Evolutionary conservation across 2,329 filamentous ascomycete species (phyloP), one percentile per base, ranked within the genome.

Genomic region (Fusarium poae): DNA sequence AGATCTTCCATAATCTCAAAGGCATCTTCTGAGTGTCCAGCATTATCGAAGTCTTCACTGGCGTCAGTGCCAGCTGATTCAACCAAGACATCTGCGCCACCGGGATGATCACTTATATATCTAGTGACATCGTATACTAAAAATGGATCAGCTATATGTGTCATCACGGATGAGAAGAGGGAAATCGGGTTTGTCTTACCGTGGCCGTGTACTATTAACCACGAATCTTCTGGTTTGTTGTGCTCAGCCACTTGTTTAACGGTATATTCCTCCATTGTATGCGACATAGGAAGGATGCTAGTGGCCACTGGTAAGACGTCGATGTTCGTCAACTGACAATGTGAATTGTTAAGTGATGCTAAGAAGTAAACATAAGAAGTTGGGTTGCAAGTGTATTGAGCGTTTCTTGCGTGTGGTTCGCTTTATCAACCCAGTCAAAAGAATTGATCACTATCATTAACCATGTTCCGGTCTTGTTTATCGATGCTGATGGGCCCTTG

Each of bases 1-100:
- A 75, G 81, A 7, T 74, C 62, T 8, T 74, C 74, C 77, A 84
- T 80, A 48, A 82, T 80, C 49, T 83, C 81, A 34, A 73, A 77
- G 2, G 82, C 82, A 51, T 85, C 83, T 34, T 93, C 91, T 44
- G 91, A 93, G 82, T 97, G 93, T 48, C 92, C 92, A 35, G 93
- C 92, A 73, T 95, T 91, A 80, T 96, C 92, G 74, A 94, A 96
- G 35, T 88, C 91, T 76, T 92, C 89, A 48, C 90, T 92, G 42
- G 91, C 89, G 79, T 96, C 92, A 71, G 89, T 89, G 60, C 93
- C 93, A 70, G 86, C 92, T 35, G 92, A 90, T 67, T 95, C 92
- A 60, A 92, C 83, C 45, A 96, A 84, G 62, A 94, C 88, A 74
- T 94, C 92, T 74, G 91, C 88, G 75, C 93, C 93, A 72, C 92